phyloP scores from a whole-genome alignment of 495 filamentous ascomycete genomes.

The Penicillium ochrochloron region DNA sequence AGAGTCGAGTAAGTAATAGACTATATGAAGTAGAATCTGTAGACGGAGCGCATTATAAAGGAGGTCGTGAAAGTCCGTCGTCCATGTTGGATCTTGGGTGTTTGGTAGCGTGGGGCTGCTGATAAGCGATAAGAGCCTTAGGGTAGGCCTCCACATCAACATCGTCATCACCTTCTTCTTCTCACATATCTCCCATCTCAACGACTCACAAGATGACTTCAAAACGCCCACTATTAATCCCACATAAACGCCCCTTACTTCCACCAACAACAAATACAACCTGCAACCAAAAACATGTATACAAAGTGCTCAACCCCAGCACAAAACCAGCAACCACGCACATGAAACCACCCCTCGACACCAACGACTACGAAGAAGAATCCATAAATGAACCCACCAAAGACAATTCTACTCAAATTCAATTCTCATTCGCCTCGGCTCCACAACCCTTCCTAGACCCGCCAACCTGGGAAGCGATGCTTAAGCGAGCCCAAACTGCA shows the following conservation, averaged over 20 bases:
- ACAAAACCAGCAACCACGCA: slow-evolving; percentile 26
- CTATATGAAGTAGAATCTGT: background rate
- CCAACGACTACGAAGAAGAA: slow-evolving; percentile 9
- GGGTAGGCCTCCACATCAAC: background rate
- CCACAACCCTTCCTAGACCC: slow-evolving; percentile 37
- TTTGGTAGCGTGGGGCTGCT: background rate
- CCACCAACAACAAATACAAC: slow-evolving; percentile 5
- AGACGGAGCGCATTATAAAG: background rate
- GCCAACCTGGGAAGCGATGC: slow-evolving; percentile 29
- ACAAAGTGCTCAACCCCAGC: slow-evolving; percentile 31
- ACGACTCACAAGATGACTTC: slow-evolving; percentile 8
- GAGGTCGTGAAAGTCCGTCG: background rate
- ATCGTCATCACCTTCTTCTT: background rate
- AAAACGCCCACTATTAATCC: slow-evolving; percentile 23
- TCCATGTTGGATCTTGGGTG: too few species aligned
- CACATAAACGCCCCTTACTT: slow-evolving; percentile 24
- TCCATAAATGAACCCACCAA: background rate
- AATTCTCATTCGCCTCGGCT: slow-evolving; percentile 23
- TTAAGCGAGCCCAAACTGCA: slow-evolving; percentile 18
- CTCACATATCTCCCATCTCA: background rate
- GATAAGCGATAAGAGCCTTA: slow-evolving; percentile 1
- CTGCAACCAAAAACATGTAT: slow-evolving; percentile 3
- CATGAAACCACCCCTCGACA: slow-evolving; percentile 21
- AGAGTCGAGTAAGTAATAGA: background rate
- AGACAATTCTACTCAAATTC: slow-evolving; percentile 10